A percentile compares a stretch with the other conserved stretches of the same genome.
phyloP scores from a whole-genome alignment of 345 rosid species.

The Citrus mangshanensis region DNA sequence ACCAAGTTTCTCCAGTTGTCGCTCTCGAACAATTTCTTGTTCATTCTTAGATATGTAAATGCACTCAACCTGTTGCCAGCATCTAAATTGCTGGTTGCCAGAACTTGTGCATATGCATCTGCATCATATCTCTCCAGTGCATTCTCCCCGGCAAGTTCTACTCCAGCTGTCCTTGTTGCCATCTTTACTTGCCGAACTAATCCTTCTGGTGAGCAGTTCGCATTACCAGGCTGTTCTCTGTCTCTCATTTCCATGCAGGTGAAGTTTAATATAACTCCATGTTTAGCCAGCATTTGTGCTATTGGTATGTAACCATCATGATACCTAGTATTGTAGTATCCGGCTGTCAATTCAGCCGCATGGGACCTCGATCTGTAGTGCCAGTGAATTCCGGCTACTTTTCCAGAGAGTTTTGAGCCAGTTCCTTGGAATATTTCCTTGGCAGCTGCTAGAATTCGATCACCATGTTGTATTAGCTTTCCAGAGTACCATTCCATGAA shows the following conservation, averaged over 20 bases:
- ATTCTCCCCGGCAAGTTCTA: conserved; percentile 85
- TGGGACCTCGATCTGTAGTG: conserved; percentile 92
- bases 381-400: conserved; percentile 98
- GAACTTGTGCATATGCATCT: conserved; percentile 64
- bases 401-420: conserved; percentile 69
- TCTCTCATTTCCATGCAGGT: conserved; percentile 99
- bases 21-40: conserved; percentile 79
- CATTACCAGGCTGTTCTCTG: conserved; percentile 61
- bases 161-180: conserved; percentile 56
- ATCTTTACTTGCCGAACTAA: conserved; percentile 80
- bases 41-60: conserved; percentile 86
- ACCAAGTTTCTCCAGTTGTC: conserved; percentile 77
- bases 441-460: conserved; percentile 69
- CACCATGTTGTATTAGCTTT: conserved; percentile 79
- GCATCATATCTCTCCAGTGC: conserved; percentile 87
- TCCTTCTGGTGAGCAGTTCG: conserved; percentile 90
- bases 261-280: conserved; percentile 73
- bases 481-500: conserved; percentile 88
- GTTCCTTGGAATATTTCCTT: conserved; percentile 65
- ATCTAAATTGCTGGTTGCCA: conserved; percentile 69
- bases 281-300: conserved; percentile 65
- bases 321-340: conserved; percentile 77
- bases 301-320: conserved; percentile 77
- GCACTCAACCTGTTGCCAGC: conserved; percentile 75
- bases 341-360: conserved; percentile 92